Base-by-base conservation (phyloP, 179 eudicot species). In the Beta macrorhiza region DNA sequence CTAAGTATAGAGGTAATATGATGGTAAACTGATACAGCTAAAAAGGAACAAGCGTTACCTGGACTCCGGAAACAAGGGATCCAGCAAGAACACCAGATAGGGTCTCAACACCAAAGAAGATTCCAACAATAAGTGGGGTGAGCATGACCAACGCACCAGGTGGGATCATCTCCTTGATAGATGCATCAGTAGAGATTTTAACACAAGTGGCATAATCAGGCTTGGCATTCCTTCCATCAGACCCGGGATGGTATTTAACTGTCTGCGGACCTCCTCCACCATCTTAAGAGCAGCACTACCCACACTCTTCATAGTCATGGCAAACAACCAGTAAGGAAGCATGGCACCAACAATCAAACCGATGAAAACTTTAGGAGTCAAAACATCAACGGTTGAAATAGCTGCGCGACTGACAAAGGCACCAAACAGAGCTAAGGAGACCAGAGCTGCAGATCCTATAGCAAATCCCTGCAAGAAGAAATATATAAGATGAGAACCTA, bases 221-320 rank as follows among this genome's bases (percentile, higher is more conserved):
- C 83, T 91, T 93, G 62, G 91, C 91, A 77, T 81, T 74, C 98
- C 98, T 84, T 92, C 98, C 94, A 93, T 90, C 83, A 93, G 86
- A 52, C 97, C 97, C 20, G 94, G 94, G 82, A 93, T 93, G 59
- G 91, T 90, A 90, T 92, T 91, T 84, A 93, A 93, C 85, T 93
- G 97, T 80, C 96, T 85, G 42, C 97, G 96, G 17, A 93, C 97
- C 81, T 93, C 97, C 85, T 93, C 97, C 81, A 93, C 97, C 97
- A 93, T 93, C 85, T 90, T 90, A 72, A 93, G 85, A 56, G 97
- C 97, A 17, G 97, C 97, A 68, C 85, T 93, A 49, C 97, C 97
- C 55, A 93, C 97, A 83, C 97, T 93, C 90, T 93, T 93, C 97
- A 93, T 93, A 69, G 97, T 93, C 97, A 93, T 92, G 83, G 97